These are phyloP conservation scores for Dittrichia graveolens DNA, from an alignment of 129 eudicot species.

Conservation along the genomic window DNA sequence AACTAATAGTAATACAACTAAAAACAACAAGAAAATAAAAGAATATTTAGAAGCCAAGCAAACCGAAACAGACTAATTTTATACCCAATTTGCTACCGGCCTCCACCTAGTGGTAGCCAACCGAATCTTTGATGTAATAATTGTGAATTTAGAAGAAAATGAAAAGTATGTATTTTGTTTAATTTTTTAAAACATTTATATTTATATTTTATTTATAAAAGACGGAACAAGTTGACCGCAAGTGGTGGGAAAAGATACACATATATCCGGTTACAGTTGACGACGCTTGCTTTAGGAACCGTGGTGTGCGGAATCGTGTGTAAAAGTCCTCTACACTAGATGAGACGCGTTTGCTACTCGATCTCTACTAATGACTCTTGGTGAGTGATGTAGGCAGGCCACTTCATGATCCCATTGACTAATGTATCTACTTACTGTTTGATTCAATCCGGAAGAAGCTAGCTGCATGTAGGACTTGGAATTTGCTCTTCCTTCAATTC, in stretches of 20 bases:
- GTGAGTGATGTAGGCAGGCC: neutral
- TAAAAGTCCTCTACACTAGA: neutral
- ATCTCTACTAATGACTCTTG: neutral
- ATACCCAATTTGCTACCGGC: too few species aligned
- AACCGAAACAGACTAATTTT: too few species aligned
- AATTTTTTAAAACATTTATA: neutral
- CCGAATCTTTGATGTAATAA: constrained; percentile 1
- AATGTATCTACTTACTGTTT: too few species aligned
- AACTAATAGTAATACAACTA: too few species aligned
- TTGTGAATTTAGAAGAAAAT: neutral
- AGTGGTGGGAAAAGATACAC: too few species aligned
- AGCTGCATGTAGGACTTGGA: too few species aligned
- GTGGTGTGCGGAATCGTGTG: neutral
- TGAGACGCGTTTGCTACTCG: neutral
- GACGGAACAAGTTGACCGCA: neutral
- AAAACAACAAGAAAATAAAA: too few species aligned
- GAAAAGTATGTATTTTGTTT: neutral
- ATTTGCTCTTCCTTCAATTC: too few species aligned
- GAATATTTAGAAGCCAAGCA: too few species aligned
- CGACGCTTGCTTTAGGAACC: neutral
- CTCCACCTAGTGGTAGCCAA: neutral
- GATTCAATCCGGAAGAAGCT: too few species aligned
- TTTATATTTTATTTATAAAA: neutral
- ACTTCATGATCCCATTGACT: too few species aligned
- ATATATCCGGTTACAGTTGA: neutral